Evolutionary conservation across 805 yeast species (phyloP).

Genomic region (Priceomyces fermenticarens): DNA sequence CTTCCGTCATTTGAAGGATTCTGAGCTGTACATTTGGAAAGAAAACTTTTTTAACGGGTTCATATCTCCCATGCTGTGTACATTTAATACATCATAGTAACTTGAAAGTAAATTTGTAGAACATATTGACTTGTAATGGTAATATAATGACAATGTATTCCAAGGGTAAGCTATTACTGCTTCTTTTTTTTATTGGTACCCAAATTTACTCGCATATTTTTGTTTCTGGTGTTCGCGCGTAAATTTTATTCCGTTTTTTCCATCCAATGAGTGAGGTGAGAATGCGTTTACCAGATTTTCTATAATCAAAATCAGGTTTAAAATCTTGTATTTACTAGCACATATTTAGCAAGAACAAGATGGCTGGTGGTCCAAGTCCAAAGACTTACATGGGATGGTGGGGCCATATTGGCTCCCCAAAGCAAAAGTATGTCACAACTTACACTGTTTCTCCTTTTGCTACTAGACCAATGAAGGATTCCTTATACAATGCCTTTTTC

Average conservation of each 20-base stretch:
- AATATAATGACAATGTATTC: too few relatives aligned
- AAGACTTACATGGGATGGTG: conserved; percentile 95
- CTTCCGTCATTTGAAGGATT: conserved; percentile 1
- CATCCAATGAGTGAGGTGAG: conserved; percentile 7
- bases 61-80: conserved; percentile 9
- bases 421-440: conserved; percentile 79
- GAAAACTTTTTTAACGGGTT: conserved; percentile 8
- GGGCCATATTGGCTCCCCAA: conserved; percentile 88
- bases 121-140: not conserved
- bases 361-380: conserved; percentile 44
- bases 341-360: conserved; percentile 7
- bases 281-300: not conserved
- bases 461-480: conserved; percentile 87
- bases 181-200: not conserved
- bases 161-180: not conserved
- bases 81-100: conserved; percentile 11
- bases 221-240: conserved; percentile 2
- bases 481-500: conserved; percentile 80
- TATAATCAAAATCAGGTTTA: not conserved
- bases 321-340: not conserved
- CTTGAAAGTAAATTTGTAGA: conserved; percentile 1
- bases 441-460: conserved; percentile 94
- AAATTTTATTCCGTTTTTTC: not conserved
- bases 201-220: not conserved
- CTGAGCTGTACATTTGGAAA: conserved; percentile 5